Base-by-base conservation (phyloP, 345 rosid genomes). In the Citrus australasica region DNA sequence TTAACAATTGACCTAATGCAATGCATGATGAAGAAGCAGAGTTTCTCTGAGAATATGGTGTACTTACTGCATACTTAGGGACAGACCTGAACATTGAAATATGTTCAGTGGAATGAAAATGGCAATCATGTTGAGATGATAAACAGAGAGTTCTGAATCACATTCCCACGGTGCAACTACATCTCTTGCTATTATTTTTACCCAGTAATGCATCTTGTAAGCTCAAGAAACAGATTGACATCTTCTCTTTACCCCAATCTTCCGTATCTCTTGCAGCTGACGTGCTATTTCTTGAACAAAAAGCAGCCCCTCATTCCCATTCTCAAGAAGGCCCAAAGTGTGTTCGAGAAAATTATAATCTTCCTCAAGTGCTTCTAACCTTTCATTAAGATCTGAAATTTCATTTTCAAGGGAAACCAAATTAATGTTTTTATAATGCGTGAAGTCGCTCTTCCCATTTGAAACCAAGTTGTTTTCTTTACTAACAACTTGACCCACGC, bases 361-460 rank as follows among this genome's bases (percentile, higher is more conserved):
- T 68, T 77, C 51, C 81, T 89, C 88, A 21, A 88, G 92, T 65
- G 90, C 72, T 78, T 87, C 92, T 78, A 89, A 72, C 78, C 91
- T 83, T 69, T 82, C 87, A 81, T 85, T 85, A 35, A 88, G 85
- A 79, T 83, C 78, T 77, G 82, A 69, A 75, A 86, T 79, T 85
- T 89, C 90, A 64, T 80, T 86, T 83, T 78, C 80, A 33, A 85
- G 81, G 69, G 81, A 73, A 13, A 67, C 80, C 73, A 84, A 48
- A 71, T 81, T 83, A 62, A n/a, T 70, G 59, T 84, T 81, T 56
- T 64, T 19, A 9, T 60, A 27, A 32, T 61, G 79, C n/a, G 22
- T 65, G 40, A 56, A 28, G 55, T 35, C 33, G 3, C 71, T 76
- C 25, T 61, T 64, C 6, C 76, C 83, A 11, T 71, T 56, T 21